Evolutionary conservation across 371 early-diverging fungal species (phyloP).

Genomic region (Mycotypha africana): DNA sequence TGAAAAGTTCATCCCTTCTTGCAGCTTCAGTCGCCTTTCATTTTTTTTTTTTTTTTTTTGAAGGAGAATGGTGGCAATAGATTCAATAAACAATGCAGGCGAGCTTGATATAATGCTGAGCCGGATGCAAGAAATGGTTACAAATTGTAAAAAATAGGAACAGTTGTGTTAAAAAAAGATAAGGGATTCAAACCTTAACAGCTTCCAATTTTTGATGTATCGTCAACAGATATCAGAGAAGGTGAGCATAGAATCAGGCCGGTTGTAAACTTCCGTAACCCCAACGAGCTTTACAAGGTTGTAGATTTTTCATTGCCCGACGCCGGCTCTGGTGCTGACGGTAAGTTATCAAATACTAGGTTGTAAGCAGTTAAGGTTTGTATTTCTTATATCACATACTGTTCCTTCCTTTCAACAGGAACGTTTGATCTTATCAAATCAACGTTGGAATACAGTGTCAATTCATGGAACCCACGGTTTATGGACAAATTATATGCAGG

Average conservation of each 20-base stretch:
- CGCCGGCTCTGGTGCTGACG: constrained; percentile 47
- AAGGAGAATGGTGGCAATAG: too few relatives aligned
- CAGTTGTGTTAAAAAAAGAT: too few relatives aligned
- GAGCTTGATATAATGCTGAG: constrained; percentile 34
- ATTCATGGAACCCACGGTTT: constrained; percentile 75
- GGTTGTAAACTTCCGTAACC: constrained; percentile 47
- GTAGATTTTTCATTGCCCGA: constrained; percentile 51
- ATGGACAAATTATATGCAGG: constrained; percentile 86
- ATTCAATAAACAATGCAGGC: too few relatives aligned
- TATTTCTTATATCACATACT: too few relatives aligned
- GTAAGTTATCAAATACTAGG: too few relatives aligned
- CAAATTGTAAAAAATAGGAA: constrained; percentile 19
- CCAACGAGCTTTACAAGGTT: constrained; percentile 43
- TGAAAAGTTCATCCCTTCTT: too few relatives aligned
- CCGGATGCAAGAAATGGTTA: constrained; percentile 27
- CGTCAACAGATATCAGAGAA: constrained; percentile 35
- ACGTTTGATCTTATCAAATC: constrained; percentile 51
- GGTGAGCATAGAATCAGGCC: constrained; percentile 31
- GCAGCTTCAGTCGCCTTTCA: too few relatives aligned
- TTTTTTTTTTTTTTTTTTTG: too few relatives aligned
- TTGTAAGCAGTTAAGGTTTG: too few relatives aligned
- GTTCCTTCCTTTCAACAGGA: too few relatives aligned
- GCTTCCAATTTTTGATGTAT: background rate
- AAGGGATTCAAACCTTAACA: background rate
- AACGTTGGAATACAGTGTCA: constrained; percentile 53